phyloP scores from a whole-genome alignment of 768 basidiomycete species.

The Russula sp. region DNA sequence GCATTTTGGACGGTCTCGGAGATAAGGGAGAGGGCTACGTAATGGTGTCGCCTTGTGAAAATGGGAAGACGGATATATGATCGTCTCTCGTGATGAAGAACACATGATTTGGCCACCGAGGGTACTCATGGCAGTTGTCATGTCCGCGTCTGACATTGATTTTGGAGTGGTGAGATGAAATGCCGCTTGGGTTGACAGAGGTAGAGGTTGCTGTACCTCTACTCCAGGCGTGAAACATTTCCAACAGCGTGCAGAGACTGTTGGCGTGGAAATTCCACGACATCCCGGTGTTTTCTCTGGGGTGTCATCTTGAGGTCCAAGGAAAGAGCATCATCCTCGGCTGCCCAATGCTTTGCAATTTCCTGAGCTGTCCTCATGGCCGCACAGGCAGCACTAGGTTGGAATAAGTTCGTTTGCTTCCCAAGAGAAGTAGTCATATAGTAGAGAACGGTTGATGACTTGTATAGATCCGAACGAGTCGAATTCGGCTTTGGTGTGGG shows the following conservation, averaged over 20 bases:
- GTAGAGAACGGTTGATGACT: neutral
- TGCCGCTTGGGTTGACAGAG: neutral
- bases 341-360: conserved; percentile 23
- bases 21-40: conserved; percentile 83
- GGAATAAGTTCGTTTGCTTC: conserved; percentile 20
- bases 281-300: neutral
- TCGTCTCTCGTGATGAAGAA: conserved; percentile 86
- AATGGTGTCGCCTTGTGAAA: conserved; percentile 79
- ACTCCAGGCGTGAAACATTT: conserved; percentile 4
- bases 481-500: neutral
- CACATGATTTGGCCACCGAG: conserved; percentile 92
- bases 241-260: conserved; percentile 5
- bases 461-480: neutral
- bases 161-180: conserved; percentile 37
- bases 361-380: conserved; percentile 19
- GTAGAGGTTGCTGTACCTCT: neutral
- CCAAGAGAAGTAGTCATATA: conserved; percentile 19
- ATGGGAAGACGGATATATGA: conserved; percentile 97
- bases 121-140: conserved; percentile 75
- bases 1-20: conserved; percentile 87
- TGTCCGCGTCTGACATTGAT: conserved; percentile 67
- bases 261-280: conserved; percentile 1
- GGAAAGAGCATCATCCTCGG: conserved; percentile 10
- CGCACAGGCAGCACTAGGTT: conserved; percentile 18
- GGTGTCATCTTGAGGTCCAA: neutral